These are phyloP conservation scores for Metschnikowia shivogae DNA, from an alignment of 805 yeast genomes.

Conservation along the genomic window DNA sequence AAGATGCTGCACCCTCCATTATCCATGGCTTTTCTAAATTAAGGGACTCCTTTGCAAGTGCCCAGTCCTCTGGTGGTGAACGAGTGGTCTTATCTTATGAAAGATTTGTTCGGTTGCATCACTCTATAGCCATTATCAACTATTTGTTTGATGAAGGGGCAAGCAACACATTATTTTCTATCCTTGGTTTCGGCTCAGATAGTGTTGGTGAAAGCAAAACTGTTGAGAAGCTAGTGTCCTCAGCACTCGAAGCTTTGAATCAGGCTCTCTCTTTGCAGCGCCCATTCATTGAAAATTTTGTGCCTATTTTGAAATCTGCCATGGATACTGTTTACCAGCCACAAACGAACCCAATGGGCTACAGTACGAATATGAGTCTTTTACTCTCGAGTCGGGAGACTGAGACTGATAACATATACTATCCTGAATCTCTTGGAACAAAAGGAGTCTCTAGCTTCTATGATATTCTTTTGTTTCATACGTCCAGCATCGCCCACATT, in stretches of 20 bases:
- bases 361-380: conserved; percentile 28
- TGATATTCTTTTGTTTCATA: conserved; percentile 66
- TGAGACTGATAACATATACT: conserved; percentile 30
- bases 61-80: conserved; percentile 15
- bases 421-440: conserved; percentile 46
- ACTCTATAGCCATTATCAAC: conserved; percentile 62
- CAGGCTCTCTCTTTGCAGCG: conserved; percentile 51
- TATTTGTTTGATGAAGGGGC: conserved; percentile 58
- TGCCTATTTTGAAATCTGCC: conserved; percentile 43
- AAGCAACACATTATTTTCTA: conserved; percentile 51
- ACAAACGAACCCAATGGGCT: conserved; percentile 13
- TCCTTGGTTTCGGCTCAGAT: conserved; percentile 57
- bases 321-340: conserved; percentile 3
- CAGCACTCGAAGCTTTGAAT: conserved; percentile 43
- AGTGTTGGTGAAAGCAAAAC: conserved; percentile 40
- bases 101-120: conserved; percentile 55
- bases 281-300: conserved; percentile 51
- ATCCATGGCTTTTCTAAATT: conserved; percentile 22
- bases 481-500: conserved; percentile 69
- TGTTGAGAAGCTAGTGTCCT: conserved; percentile 33
- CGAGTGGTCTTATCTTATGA: conserved; percentile 11
- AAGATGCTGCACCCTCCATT: conserved; percentile 49
- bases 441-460: conserved; percentile 62
- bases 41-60: conserved; percentile 22
- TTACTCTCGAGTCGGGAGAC: conserved; percentile 21